Percentiles rank a stretch among this genome's conserved stretches.
These are phyloP conservation scores for Quercus tomentella DNA, from an alignment of 331 rosid genomes.

Conservation along the genomic window DNA sequence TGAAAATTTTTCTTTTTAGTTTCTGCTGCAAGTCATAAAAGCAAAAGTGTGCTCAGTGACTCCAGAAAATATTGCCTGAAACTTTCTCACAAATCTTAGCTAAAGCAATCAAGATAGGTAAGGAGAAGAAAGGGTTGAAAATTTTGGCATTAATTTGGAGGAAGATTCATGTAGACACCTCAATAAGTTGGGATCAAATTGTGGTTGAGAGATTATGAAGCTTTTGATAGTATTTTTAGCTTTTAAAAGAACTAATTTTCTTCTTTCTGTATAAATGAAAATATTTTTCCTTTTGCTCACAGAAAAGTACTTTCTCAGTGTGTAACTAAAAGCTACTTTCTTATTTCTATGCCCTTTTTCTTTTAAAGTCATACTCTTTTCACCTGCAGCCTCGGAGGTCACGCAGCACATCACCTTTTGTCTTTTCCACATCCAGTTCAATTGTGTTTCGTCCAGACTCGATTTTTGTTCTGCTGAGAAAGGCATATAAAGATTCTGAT, in stretches of 20 bases:
- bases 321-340: not conserved
- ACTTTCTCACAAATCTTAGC: not conserved
- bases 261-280: not conserved
- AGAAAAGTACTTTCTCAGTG: not conserved
- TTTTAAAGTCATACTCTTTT: not conserved
- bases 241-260: not conserved
- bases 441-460: constrained; percentile 74
- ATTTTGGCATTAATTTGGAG: not conserved
- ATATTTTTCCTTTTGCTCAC: not conserved
- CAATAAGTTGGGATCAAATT: not conserved
- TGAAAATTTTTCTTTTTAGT: not conserved
- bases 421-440: constrained; percentile 51
- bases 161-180: not conserved
- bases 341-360: not conserved
- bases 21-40: not conserved
- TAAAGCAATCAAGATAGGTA: not conserved
- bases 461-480: constrained; percentile 72
- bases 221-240: not conserved
- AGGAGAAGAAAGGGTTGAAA: not conserved
- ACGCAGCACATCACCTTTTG: constrained; percentile 60
- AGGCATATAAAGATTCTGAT: constrained; percentile 83
- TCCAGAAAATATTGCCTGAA: not conserved
- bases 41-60: not conserved
- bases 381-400: constrained; percentile 77
- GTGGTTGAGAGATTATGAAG: not conserved